phyloP scores from a whole-genome alignment of 2,329 filamentous ascomycete species.

The Diaporthe sp. region DNA sequence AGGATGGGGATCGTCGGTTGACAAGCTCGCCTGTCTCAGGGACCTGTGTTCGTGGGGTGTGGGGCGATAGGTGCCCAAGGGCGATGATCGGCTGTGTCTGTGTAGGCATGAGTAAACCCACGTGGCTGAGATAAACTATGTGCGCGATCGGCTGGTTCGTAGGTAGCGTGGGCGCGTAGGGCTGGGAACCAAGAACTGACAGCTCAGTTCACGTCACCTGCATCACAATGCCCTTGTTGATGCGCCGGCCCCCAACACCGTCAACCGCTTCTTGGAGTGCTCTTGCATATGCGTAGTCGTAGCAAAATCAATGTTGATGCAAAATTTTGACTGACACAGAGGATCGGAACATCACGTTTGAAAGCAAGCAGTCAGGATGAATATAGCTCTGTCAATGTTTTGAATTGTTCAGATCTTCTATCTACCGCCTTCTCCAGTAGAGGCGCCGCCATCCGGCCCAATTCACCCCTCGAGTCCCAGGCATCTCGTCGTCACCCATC shows the following conservation, averaged over 20 bases:
- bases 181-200: conserved; percentile 5
- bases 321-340: too few species aligned
- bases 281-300: not conserved
- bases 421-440: not conserved
- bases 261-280: not conserved
- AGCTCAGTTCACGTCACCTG: not conserved
- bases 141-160: not conserved
- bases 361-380: not conserved
- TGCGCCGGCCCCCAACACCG: not conserved
- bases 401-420: conserved; percentile 16
- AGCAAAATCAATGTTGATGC: too few species aligned
- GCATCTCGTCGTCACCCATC: not conserved
- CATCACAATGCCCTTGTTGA: conserved; percentile 4
- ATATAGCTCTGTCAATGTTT: not conserved
- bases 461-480: not conserved
- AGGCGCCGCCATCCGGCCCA: not conserved
- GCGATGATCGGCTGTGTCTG: not conserved
- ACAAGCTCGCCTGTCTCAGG: not conserved
- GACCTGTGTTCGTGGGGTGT: not conserved
- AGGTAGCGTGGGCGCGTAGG: conserved; percentile 2
- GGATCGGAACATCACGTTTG: not conserved
- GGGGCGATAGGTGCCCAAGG: not conserved
- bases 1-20: not conserved
- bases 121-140: not conserved
- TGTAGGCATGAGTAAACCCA: not conserved